Base-by-base conservation (phyloP, 73 alveolate genomes). In the Tetrahymena thermophila region DNA sequence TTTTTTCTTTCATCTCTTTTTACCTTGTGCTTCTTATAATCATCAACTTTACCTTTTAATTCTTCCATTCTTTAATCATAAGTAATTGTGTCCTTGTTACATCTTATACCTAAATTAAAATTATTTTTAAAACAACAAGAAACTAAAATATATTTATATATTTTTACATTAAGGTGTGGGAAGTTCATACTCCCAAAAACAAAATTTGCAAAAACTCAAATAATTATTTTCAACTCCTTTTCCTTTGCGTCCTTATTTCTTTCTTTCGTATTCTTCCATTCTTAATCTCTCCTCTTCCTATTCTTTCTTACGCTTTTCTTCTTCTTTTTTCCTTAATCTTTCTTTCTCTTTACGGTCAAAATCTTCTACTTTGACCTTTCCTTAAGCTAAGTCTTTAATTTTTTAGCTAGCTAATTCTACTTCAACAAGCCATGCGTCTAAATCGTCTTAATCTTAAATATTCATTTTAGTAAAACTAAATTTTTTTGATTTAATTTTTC, bases 171-270 rank as follows among this genome's bases (percentile, higher is more conserved):
- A 96, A 17, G 97, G 98, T 15, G 98, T 56, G 28, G 97, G 99
- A 57, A 97, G 94, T 40, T 97, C 97, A 95, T 97, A 99, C 96
- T 99, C 99, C 94, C 97, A 96, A 94, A 96, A 98, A 94, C 99
- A 99, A 93, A 71, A 94, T 55, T 96, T 97, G 97, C 99, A 99
- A 96, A 97, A 98, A 94, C 96, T 96, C 95, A 96, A 97, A 95
- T 98, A 99, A 44, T 97, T 98, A 93, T 97, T 97, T 58, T 98
- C 97, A 93, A 97, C 98, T 35, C 99, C 99, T 96, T 99, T 99
- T 40, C 99, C 99, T 85, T 98, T 98, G 43, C 98, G 96, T 14
- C 99, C 99, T 95, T 97, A 98, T 94, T 98, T 95, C 84, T 96
- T 96, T 93, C 97, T 95, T 85, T 96, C 96, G 96, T 96, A 97